Percentiles rank a stretch among this genome's conserved stretches.
phyloP scores from a whole-genome alignment of 805 yeast species.

The Ascoidea tarda region DNA sequence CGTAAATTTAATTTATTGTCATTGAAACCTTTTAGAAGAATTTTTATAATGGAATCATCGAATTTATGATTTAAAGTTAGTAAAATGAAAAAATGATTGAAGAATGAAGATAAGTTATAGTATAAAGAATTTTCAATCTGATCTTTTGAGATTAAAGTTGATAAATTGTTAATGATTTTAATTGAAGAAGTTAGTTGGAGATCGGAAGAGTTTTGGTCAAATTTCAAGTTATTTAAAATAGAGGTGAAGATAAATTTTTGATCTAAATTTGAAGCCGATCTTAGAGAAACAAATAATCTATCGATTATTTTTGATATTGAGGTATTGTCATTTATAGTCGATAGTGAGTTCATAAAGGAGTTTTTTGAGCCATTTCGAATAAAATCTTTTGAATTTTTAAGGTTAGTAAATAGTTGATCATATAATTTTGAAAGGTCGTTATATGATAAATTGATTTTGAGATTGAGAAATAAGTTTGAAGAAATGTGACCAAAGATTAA shows the following conservation, averaged over 20 bases:
- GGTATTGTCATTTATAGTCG: slow-evolving; percentile 10
- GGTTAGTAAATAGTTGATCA: slow-evolving; percentile 33
- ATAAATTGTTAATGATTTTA: slow-evolving; percentile 27
- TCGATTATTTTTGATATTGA: slow-evolving; percentile 25
- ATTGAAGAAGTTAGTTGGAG: slow-evolving; percentile 17
- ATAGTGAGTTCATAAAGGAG: slow-evolving; percentile 15
- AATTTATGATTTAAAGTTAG: slow-evolving; percentile 11
- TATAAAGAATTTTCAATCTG: slow-evolving; percentile 53
- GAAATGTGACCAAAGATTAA: slow-evolving; percentile 41
- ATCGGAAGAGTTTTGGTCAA: slow-evolving; percentile 15
- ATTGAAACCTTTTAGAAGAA: slow-evolving; percentile 41
- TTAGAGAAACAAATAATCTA: slow-evolving; percentile 43
- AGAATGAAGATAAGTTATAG: slow-evolving; percentile 33
- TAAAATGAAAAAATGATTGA: slow-evolving; percentile 25
- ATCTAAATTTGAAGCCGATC: slow-evolving; percentile 48
- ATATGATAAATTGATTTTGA: slow-evolving; percentile 17
- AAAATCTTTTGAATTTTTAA: slow-evolving; percentile 59
- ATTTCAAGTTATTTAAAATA: slow-evolving; percentile 29
- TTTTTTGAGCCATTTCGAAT: slow-evolving; percentile 38
- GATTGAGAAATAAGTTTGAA: slow-evolving; percentile 32
- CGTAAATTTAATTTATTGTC: slow-evolving; percentile 53
- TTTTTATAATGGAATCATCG: slow-evolving; percentile 9
- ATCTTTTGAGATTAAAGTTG: slow-evolving; percentile 53
- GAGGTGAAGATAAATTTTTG: slow-evolving; percentile 29
- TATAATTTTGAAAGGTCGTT: slow-evolving; percentile 30